Conservation (phyloP, 495 filamentous ascomycete species). For the Lasiosphaeria miniovina region DNA sequence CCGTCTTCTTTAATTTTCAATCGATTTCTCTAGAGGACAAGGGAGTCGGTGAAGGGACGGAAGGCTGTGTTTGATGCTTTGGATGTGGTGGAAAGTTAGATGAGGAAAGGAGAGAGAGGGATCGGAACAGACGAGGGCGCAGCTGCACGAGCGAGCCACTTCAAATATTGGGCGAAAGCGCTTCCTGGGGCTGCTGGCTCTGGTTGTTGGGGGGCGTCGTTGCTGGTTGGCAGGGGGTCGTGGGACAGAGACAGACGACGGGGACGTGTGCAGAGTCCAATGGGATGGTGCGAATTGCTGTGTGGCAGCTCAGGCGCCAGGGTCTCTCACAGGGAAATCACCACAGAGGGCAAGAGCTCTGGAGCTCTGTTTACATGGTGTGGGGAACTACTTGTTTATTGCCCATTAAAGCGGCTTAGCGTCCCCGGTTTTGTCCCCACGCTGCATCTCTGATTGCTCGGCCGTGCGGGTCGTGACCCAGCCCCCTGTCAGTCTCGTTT, state of each 20-base stretch:
- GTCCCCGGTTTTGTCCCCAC: conserved; percentile 18
- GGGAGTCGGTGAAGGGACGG: conserved; percentile 9
- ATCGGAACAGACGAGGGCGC: conserved; percentile 26
- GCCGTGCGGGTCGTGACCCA: conserved; percentile 13
- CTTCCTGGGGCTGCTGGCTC: conserved; percentile 18
- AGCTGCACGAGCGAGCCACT: conserved; percentile 28
- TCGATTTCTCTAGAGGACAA: conserved; percentile 20
- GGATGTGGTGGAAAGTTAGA: conserved; percentile 26
- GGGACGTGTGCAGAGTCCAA: conserved; percentile 19
- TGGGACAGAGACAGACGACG: conserved; percentile 2
- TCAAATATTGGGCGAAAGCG: conserved; percentile 34
- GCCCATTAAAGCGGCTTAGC: conserved; percentile 29
- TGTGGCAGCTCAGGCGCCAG: conserved; percentile 22
- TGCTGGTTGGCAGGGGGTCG: conserved; percentile 7
- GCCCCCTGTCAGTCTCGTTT: conserved; percentile 17
- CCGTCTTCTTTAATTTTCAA: conserved; percentile 37
- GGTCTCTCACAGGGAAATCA: conserved; percentile 14
- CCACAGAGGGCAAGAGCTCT: not conserved
- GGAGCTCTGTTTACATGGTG: conserved; percentile 32
- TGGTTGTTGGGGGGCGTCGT: conserved; percentile 22
- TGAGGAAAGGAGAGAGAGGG: conserved; percentile 10
- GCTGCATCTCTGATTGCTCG: conserved; percentile 19
- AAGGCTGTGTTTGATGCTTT: conserved; percentile 27
- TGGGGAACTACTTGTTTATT: conserved; percentile 37
- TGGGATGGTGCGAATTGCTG: conserved; percentile 21